Evolutionary conservation across 1,284 basidiomycete genomes (phyloP).

Genomic region (Kwoniella shivajii): DNA sequence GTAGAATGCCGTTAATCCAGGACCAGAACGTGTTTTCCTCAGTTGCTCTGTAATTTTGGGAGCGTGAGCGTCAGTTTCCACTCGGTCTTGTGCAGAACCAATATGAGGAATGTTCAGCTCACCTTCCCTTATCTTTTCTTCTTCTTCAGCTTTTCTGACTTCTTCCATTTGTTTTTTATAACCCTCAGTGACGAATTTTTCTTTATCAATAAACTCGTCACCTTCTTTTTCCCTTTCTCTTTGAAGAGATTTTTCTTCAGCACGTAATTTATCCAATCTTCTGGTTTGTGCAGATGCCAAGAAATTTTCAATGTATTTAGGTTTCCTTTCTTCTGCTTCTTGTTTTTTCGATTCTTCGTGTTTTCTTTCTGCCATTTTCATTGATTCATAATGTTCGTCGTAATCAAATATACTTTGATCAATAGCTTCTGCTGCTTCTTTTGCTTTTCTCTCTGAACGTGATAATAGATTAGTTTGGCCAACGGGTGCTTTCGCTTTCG

Average conservation of each 20-base stretch:
- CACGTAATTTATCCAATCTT: conserved; percentile 84
- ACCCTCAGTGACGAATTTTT: conserved; percentile 93
- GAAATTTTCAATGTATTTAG: conserved; percentile 88
- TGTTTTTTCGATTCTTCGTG: conserved; percentile 71
- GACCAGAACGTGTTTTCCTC: conserved; percentile 57
- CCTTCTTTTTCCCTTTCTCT: conserved; percentile 90
- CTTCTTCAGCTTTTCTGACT: conserved; percentile 84
- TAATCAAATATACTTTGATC: conserved; percentile 91
- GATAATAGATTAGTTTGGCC: conserved; percentile 29
- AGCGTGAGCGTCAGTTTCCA: background rate
- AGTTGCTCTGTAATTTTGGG: conserved; percentile 57
- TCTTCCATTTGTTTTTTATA: conserved; percentile 97
- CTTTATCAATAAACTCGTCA: conserved; percentile 91
- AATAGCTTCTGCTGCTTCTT: conserved; percentile 72
- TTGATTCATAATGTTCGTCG: conserved; percentile 93
- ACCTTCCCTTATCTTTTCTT: conserved; percentile 85
- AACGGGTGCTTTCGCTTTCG: conserved; percentile 2
- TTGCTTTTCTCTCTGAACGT: conserved; percentile 42
- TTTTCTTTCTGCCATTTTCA: conserved; percentile 80
- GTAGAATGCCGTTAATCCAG: conserved; percentile 86
- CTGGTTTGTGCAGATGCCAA: conserved; percentile 82
- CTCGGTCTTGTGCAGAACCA: no score
- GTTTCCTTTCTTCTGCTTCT: conserved; percentile 76
- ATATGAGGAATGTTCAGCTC: conserved; percentile 35
- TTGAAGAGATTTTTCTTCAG: conserved; percentile 98